A percentile compares a stretch with the other conserved stretches of the same genome.
These are phyloP conservation scores for Aspergillus cristatus DNA, from an alignment of 495 filamentous ascomycete genomes.

Conservation along the genomic window DNA sequence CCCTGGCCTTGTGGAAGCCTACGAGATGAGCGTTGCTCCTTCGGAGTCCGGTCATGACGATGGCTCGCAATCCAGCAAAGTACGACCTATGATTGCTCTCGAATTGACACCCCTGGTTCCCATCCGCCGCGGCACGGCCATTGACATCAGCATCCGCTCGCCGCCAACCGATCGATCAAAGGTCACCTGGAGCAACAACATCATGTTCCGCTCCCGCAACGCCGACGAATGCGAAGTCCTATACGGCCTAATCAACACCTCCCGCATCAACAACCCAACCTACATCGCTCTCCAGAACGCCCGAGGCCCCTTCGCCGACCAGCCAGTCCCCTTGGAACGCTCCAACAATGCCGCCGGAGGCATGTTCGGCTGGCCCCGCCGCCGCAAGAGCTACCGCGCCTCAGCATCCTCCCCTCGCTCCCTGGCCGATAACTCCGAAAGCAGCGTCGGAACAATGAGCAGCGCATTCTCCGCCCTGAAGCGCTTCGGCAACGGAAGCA, in stretches of 20 bases:
- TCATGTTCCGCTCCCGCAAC: slow-evolving; percentile 79
- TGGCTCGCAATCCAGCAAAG: slow-evolving; percentile 22
- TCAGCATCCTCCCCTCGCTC: slow-evolving; percentile 38
- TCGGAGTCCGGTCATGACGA: slow-evolving; percentile 11
- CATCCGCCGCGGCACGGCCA: slow-evolving; percentile 75
- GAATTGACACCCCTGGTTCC: slow-evolving; percentile 84
- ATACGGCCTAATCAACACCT: slow-evolving; percentile 73
- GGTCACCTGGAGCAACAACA: slow-evolving; percentile 61
- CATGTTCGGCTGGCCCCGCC: slow-evolving; percentile 40
- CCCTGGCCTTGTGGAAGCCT: slow-evolving; percentile 81
- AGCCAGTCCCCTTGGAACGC: slow-evolving; percentile 21
- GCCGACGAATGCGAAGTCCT: slow-evolving; percentile 69
- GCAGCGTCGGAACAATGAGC: slow-evolving; percentile 48
- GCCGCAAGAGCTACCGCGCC: slow-evolving; percentile 50
- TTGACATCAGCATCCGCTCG: slow-evolving; percentile 90
- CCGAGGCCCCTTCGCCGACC: slow-evolving; percentile 33
- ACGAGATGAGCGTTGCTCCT: slow-evolving; percentile 44
- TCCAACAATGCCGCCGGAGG: slow-evolving; percentile 21
- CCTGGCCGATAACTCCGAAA: slow-evolving; percentile 47
- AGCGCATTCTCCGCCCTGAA: slow-evolving; percentile 65
- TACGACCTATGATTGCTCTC: slow-evolving; percentile 60
- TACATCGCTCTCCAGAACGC: slow-evolving; percentile 77
- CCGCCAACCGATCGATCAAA: slow-evolving; percentile 62
- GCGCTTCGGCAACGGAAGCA: slow-evolving; percentile 53
- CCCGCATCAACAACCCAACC: slow-evolving; percentile 78